Conservation (phyloP, 306 rosid species). For the Biancaea sappan region DNA sequence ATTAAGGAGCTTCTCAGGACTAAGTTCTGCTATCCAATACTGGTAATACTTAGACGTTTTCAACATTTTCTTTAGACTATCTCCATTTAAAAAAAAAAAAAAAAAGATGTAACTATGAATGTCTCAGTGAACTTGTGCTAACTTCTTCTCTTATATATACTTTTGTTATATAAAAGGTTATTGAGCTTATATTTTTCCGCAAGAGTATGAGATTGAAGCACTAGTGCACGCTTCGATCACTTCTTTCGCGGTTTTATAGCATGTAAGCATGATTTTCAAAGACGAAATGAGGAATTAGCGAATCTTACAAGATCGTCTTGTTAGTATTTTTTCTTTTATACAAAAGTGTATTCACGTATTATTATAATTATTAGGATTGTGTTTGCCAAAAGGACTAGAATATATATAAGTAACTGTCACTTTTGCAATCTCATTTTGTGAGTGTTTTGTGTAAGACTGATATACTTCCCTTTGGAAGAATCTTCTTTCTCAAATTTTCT, state of each 20-base stretch:
- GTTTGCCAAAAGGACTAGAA: too few relatives aligned
- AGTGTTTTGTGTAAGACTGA: too few relatives aligned
- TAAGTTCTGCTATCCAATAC: slow-evolving; percentile 80
- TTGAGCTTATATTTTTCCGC: slow-evolving; percentile 11
- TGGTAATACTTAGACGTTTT: slow-evolving; percentile 48
- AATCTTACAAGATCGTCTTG: neutral
- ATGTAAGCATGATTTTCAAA: neutral
- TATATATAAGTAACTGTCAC: too few relatives aligned
- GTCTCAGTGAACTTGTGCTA: neutral
- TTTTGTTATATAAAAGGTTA: neutral
- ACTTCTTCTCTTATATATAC: neutral
- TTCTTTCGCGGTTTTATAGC: neutral
- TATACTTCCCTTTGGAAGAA: too few relatives aligned
- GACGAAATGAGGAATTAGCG: neutral
- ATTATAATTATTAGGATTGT: too few relatives aligned
- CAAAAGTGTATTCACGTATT: too few relatives aligned
- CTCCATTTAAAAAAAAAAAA: too few relatives aligned
- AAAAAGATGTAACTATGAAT: neutral
- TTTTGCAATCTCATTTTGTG: too few relatives aligned
- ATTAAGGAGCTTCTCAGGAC: slow-evolving; percentile 75
- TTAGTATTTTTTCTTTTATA: too few relatives aligned
- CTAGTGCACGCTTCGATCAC: neutral
- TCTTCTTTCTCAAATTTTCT: too few relatives aligned
- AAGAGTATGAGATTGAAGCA: slow-evolving; percentile 11
- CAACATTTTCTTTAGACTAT: neutral